Percentiles rank a stretch among this genome's conserved stretches.
Conservation (phyloP, 345 rosid species). For the Populus davidiana region DNA sequence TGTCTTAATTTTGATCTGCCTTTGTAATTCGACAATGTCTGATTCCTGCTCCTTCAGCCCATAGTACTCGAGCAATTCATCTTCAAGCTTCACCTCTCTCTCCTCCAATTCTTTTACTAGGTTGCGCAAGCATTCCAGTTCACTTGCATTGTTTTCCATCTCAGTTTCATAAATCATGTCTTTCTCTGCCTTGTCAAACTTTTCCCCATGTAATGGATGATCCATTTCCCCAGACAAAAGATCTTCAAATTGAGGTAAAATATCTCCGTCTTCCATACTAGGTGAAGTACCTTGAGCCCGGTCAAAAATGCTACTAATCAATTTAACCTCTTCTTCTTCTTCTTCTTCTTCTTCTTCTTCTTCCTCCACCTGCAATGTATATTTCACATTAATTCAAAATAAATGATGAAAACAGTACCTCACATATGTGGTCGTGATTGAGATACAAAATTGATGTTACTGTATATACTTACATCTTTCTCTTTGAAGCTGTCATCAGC, state of each 20-base stretch:
- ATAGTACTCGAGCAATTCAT: constrained; percentile 84
- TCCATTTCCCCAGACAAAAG: constrained; percentile 80
- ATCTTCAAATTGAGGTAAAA: constrained; percentile 73
- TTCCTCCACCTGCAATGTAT: constrained; percentile 47
- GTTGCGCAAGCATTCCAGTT: constrained; percentile 63
- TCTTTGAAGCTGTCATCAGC: constrained; percentile 45
- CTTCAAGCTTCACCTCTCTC: constrained; percentile 93
- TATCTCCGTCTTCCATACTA: constrained; percentile 55
- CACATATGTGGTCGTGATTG: background rate
- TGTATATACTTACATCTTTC: constrained; percentile 50
- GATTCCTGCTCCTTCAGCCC: constrained; percentile 93
- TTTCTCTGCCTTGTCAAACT: constrained; percentile 50
- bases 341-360: constrained; percentile 51
- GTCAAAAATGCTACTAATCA: constrained; percentile 75
- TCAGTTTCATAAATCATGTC: constrained; percentile 56
- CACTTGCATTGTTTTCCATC: constrained; percentile 73
- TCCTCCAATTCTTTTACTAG: constrained; percentile 82
- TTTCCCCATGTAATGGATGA: constrained; percentile 55
- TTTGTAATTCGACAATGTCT: constrained; percentile 62
- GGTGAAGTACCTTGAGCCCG: constrained; percentile 40
- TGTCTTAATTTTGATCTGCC: constrained; percentile 90
- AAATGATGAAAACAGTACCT: background rate
- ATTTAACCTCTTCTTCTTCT: constrained; percentile 87
- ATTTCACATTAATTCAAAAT: constrained; percentile 4
- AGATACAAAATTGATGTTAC: background rate